phyloP scores from a whole-genome alignment of 1,284 basidiomycete genomes.

The Erythrobasidium hasegawianum region DNA sequence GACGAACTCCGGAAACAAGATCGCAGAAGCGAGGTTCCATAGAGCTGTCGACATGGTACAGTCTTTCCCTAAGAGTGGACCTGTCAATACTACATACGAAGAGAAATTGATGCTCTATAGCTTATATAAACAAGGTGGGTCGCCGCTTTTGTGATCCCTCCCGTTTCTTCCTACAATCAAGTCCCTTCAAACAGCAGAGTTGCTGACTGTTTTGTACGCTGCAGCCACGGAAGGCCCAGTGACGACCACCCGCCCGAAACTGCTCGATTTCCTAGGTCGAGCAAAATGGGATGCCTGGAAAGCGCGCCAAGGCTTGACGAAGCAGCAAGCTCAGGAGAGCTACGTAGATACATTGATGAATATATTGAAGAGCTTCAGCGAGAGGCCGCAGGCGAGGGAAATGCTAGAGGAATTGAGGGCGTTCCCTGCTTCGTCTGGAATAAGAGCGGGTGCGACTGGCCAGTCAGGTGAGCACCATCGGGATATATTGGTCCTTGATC shows the following conservation, averaged over 20 bases:
- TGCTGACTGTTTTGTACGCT: neutral
- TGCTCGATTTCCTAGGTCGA: conserved; percentile 80
- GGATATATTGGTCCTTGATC: too few relatives aligned
- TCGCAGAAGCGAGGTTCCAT: conserved; percentile 27
- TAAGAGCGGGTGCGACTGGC: too few relatives aligned
- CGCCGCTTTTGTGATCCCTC: neutral
- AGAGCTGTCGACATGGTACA: conserved; percentile 32
- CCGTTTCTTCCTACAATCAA: neutral
- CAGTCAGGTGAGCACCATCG: too few relatives aligned
- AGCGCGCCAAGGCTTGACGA: conserved; percentile 63
- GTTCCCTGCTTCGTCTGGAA: conserved; percentile 39
- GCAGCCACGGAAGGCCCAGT: conserved; percentile 88
- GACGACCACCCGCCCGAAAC: conserved; percentile 69
- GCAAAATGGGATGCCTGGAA: conserved; percentile 73
- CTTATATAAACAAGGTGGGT: conserved; percentile 81
- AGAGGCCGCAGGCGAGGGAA: conserved; percentile 49
- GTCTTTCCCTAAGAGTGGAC: conserved; percentile 79
- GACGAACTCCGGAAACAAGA: too few relatives aligned
- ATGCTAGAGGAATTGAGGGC: conserved; percentile 50
- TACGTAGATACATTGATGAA: conserved; percentile 69
- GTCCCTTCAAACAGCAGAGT: neutral
- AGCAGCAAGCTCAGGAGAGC: conserved; percentile 64
- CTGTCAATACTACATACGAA: conserved; percentile 93
- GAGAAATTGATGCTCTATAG: conserved; percentile 94
- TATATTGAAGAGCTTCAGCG: conserved; percentile 49